Percentiles rank a stretch among this genome's conserved stretches.
These are phyloP conservation scores for Boletus vermiculosoides DNA, from an alignment of 768 basidiomycete genomes.

Conservation along the genomic window DNA sequence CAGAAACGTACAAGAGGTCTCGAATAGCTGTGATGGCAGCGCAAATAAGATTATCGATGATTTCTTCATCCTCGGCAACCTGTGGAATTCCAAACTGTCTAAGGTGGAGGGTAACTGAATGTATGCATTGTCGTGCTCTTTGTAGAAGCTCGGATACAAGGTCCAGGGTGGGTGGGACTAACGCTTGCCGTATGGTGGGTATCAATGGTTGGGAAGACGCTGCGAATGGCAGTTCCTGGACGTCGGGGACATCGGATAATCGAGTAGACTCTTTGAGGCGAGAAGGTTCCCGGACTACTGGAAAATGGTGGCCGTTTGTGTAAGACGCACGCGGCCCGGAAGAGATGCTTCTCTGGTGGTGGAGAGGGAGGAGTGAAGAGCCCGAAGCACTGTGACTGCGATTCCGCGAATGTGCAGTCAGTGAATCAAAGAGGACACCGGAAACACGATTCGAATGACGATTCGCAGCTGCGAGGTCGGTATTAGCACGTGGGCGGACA, in stretches of 20 bases:
- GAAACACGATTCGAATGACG: slow-evolving; percentile 11
- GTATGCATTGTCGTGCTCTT: slow-evolving; percentile 54
- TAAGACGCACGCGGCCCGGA: background rate
- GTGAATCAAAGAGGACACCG: slow-evolving; percentile 5
- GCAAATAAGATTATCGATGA: slow-evolving; percentile 60
- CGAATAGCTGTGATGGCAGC: slow-evolving; percentile 63
- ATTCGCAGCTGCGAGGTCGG: slow-evolving; percentile 16
- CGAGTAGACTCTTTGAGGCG: slow-evolving; percentile 3
- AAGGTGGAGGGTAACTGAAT: slow-evolving; percentile 58
- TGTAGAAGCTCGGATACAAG: slow-evolving; percentile 59
- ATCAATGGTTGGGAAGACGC: background rate
- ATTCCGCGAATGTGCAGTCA: slow-evolving; percentile 15
- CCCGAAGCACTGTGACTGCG: slow-evolving; percentile 20
- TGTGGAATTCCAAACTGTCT: slow-evolving; percentile 47
- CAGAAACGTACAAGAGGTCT: slow-evolving; percentile 66
- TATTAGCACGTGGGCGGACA: slow-evolving; percentile 27
- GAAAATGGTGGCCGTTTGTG: background rate
- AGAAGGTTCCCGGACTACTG: slow-evolving; percentile 3
- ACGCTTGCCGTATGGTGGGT: slow-evolving; percentile 42
- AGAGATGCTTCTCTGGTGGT: slow-evolving; percentile 2
- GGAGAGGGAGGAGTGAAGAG: background rate
- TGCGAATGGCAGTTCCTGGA: background rate
- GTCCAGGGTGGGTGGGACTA: slow-evolving; percentile 55
- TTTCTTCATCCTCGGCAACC: slow-evolving; percentile 50
- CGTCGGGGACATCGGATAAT: slow-evolving; percentile 2